These are phyloP conservation scores for Penicillium atrosanguineum DNA, from an alignment of 495 filamentous ascomycete genomes.

Conservation along the genomic window DNA sequence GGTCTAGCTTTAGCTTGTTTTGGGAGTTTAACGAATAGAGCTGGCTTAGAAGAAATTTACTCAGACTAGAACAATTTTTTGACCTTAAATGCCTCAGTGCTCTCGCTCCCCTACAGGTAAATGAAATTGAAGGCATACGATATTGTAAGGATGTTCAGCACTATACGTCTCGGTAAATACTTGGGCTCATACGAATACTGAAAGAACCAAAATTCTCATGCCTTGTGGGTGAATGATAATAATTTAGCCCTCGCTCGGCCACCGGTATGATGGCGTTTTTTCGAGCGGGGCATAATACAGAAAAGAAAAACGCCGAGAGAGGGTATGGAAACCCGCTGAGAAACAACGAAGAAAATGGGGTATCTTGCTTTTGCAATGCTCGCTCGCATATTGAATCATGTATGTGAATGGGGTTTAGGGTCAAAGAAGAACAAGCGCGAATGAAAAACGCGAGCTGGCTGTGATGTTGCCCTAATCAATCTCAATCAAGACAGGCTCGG, in stretches of 20 bases:
- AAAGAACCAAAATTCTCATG: no score
- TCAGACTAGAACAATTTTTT: background rate
- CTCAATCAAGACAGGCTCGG: constrained; percentile 29
- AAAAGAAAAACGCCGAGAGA: background rate
- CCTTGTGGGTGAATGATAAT: no score
- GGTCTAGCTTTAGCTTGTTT: background rate
- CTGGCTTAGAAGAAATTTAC: background rate
- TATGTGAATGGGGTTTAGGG: background rate
- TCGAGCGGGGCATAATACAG: background rate
- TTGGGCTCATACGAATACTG: no score
- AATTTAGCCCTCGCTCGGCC: no score
- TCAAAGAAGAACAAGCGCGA: background rate
- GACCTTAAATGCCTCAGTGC: background rate
- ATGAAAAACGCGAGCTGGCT: background rate
- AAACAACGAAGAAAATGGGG: constrained; percentile 4
- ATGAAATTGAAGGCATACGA: background rate
- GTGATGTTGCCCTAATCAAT: constrained; percentile 21
- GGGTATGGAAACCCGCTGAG: background rate
- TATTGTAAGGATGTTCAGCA: background rate
- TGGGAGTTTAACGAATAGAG: background rate
- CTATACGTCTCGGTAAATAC: no score
- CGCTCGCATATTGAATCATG: background rate
- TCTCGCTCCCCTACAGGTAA: background rate
- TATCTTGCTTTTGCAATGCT: constrained; percentile 16
- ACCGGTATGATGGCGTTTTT: no score